Evolutionary conservation across 2,329 filamentous ascomycete genomes (phyloP), one percentile per base, ranked within the genome.

Genomic region (Xylaria sp.): DNA sequence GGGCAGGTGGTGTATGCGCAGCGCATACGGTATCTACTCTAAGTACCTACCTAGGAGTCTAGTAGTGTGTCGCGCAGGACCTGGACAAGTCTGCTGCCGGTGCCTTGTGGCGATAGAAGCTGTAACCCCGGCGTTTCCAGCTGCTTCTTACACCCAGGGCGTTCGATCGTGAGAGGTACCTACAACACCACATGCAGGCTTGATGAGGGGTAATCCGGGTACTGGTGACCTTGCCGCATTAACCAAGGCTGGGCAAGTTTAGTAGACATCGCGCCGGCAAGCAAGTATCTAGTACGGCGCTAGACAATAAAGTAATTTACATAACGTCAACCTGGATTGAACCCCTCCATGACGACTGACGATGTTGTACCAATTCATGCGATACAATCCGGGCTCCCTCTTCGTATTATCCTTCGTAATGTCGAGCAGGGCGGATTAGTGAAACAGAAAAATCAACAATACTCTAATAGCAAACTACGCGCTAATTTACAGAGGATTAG

Each of bases 201-300:
- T 32, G 55, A 64, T 64, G 65, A 63, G 65, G 65, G 65, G 61
- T 68, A 68, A 53, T 12, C 5, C 1, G 24, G 47, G 66, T 68
- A 68, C 21, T 5, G 8, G 30, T 2, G 39, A 68, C 57, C n/a
- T 50, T 4, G 17, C n/a, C 32, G 32, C 21, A 17, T 45, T 21
- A 12, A 30, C 21, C 30, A 19, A 30, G 9, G 0, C 0, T n/a
- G 6, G 12, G 4, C 19, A 4, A n/a, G 19, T 6, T 19, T 5
- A 3, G n/a, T 45, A 1, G 7, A 24, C 3, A 21, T 68, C 32
- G 64, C 32, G 56, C 64, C 56, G 60, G 56, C 34, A 30, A 3
- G 42, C 4, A 65, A 48, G 65, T 68, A 68, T 19, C 42, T 0
- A 47, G 45, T 68, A 68, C 65, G 17, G 11, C 7, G n/a, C 3